Evolutionary conservation across 495 filamentous ascomycete species (phyloP).

Genomic region (Darksidea phi): DNA sequence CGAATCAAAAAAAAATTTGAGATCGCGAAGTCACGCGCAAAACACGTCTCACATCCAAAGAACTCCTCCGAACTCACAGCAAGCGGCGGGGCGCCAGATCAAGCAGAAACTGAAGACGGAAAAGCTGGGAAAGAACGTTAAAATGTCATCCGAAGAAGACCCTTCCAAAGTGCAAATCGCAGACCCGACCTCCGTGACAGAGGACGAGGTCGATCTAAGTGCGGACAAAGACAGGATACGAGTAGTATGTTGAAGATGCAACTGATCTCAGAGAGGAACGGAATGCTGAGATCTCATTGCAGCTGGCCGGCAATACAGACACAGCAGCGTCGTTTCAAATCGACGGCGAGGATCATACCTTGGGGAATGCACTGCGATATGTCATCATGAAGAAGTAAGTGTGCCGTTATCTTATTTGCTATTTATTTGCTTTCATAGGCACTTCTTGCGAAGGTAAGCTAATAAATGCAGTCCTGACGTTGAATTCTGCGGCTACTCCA

Average conservation of each 20-base stretch:
- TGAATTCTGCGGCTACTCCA: conserved; percentile 97
- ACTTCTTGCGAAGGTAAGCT: background rate
- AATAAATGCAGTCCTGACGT: conserved; percentile 68
- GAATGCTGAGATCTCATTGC: background rate
- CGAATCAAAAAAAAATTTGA: background rate
- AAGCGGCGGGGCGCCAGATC: background rate
- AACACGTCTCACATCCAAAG: conserved; percentile 1
- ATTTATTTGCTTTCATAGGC: background rate
- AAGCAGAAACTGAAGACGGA: background rate
- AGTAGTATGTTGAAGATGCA: no score
- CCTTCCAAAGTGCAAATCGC: no score
- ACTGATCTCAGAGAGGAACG: background rate
- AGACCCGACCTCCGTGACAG: no score
- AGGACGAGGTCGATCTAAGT: no score
- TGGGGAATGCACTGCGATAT: conserved; percentile 90
- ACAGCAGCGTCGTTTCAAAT: conserved; percentile 79
- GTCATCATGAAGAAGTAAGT: conserved; percentile 98
- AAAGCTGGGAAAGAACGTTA: conserved; percentile 10
- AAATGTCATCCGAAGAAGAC: no score
- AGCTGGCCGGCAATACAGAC: conserved; percentile 41
- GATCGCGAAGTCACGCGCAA: background rate
- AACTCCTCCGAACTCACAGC: background rate
- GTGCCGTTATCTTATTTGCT: background rate
- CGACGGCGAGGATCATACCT: conserved; percentile 84
- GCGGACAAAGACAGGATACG: no score